Evolutionary conservation across 768 basidiomycete genomes (phyloP).

Genomic region (Psilocybe sp.): DNA sequence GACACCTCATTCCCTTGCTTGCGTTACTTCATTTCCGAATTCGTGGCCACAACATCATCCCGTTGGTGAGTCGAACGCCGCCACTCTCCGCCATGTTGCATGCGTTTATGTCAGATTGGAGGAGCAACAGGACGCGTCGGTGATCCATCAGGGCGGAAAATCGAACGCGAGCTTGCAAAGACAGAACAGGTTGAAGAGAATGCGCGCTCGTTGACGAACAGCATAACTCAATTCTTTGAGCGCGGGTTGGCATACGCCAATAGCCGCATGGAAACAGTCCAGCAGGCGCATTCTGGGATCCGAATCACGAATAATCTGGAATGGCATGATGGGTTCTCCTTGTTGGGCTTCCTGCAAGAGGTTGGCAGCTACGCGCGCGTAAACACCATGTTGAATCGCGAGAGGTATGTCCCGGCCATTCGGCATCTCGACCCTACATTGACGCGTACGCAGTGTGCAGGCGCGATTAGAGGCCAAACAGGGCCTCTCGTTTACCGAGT

Average conservation of each 20-base stretch:
- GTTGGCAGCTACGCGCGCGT: slow-evolving; percentile 82
- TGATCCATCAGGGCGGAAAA: slow-evolving; percentile 88
- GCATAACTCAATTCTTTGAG: slow-evolving; percentile 71
- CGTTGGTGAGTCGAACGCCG: slow-evolving; percentile 60
- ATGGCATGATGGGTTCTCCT: slow-evolving; percentile 72
- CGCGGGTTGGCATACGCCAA: slow-evolving; percentile 61
- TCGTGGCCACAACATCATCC: slow-evolving; percentile 79
- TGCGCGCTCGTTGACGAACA: slow-evolving; percentile 55
- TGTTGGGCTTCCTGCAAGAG: slow-evolving; percentile 82
- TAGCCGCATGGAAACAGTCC: slow-evolving; percentile 24
- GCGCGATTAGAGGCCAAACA: slow-evolving; percentile 73
- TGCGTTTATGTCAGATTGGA: slow-evolving; percentile 65
- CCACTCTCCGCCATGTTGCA: neutral
- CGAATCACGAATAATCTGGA: slow-evolving; percentile 49
- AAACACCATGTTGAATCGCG: slow-evolving; percentile 85
- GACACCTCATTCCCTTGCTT: slow-evolving; percentile 88
- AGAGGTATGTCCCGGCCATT: slow-evolving; percentile 57
- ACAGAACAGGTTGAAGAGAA: slow-evolving; percentile 61
- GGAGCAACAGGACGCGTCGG: slow-evolving; percentile 96
- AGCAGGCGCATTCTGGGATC: slow-evolving; percentile 19
- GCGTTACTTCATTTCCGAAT: slow-evolving; percentile 85
- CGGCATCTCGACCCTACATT: neutral
- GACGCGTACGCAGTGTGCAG: slow-evolving; percentile 58
- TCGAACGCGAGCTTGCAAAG: slow-evolving; percentile 74
- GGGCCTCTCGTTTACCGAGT: slow-evolving; percentile 98